A percentile compares a stretch with the other conserved stretches of the same genome.
Evolutionary conservation across 345 rosid genomes (phyloP).

Genomic region (Citrus mangshanensis): DNA sequence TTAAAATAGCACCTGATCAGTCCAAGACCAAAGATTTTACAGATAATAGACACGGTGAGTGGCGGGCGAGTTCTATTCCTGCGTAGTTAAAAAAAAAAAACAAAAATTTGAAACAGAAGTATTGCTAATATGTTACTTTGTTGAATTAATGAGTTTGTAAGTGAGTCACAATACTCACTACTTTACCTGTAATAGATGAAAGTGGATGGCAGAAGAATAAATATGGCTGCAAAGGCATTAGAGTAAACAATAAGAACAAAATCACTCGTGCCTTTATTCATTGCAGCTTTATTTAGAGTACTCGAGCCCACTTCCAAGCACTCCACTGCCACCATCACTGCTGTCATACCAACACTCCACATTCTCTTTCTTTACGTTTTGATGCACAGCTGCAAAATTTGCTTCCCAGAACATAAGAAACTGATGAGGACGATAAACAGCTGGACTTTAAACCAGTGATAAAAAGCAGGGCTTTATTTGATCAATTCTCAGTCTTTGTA

Average conservation of each 20-base stretch:
- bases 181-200: slow-evolving; percentile 31
- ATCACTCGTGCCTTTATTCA: slow-evolving; percentile 32
- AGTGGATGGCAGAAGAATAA: slow-evolving; percentile 28
- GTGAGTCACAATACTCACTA: too few relatives aligned
- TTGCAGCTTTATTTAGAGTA: slow-evolving; percentile 38
- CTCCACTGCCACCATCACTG: slow-evolving; percentile 29
- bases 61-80: slow-evolving; percentile 25
- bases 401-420: neutral
- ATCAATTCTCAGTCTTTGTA: neutral
- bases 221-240: slow-evolving; percentile 17
- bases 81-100: neutral
- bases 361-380: neutral
- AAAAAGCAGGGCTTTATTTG: neutral
- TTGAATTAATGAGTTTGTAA: neutral
- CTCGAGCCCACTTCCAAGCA: slow-evolving; percentile 26
- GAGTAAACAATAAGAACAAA: slow-evolving; percentile 32
- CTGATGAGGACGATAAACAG: neutral
- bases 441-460: neutral
- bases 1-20: slow-evolving; percentile 15
- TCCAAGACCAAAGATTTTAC: slow-evolving; percentile 27
- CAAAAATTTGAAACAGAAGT: neutral
- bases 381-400: neutral
- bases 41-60: slow-evolving; percentile 19
- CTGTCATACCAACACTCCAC: slow-evolving; percentile 11
- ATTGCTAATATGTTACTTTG: neutral